These are phyloP conservation scores for Canna indica DNA, from an alignment of 176 grass and related monocot species.

Conservation along the genomic window DNA sequence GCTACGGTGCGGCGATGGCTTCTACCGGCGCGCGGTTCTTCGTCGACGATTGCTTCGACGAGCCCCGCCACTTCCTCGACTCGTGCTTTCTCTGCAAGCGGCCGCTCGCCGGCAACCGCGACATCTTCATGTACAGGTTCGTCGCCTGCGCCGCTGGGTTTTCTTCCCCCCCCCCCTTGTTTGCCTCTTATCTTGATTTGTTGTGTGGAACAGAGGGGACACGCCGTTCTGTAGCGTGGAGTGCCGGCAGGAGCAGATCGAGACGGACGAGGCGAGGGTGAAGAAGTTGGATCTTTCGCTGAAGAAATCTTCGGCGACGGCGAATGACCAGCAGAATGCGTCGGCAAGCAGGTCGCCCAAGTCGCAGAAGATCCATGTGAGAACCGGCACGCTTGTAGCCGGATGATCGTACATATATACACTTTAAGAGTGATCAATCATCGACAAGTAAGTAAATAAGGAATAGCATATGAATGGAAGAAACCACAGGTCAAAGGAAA, in stretches of 20 bases:
- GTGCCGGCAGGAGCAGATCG: slow-evolving; percentile 12
- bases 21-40: not conserved
- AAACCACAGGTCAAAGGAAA: not conserved
- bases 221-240: slow-evolving; percentile 6
- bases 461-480: not conserved
- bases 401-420: not conserved
- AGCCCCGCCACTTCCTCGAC: slow-evolving; percentile 62
- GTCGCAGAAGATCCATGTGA: not conserved
- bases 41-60: slow-evolving; percentile 31
- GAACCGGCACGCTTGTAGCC: not conserved
- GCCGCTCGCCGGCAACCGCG: slow-evolving; percentile 57
- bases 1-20: not conserved
- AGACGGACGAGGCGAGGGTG: slow-evolving; percentile 6
- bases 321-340: not conserved
- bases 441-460: too few species aligned
- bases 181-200: not conserved
- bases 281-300: not conserved
- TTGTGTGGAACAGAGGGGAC: not conserved
- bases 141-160: not conserved
- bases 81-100: slow-evolving; percentile 89
- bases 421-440: too few species aligned
- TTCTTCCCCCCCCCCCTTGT: not conserved
- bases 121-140: slow-evolving; percentile 98
- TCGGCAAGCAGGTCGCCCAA: not conserved
- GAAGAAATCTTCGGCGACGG: not conserved